Evolutionary conservation across 306 rosid species (phyloP).

Genomic region (Acmispon strigosus): DNA sequence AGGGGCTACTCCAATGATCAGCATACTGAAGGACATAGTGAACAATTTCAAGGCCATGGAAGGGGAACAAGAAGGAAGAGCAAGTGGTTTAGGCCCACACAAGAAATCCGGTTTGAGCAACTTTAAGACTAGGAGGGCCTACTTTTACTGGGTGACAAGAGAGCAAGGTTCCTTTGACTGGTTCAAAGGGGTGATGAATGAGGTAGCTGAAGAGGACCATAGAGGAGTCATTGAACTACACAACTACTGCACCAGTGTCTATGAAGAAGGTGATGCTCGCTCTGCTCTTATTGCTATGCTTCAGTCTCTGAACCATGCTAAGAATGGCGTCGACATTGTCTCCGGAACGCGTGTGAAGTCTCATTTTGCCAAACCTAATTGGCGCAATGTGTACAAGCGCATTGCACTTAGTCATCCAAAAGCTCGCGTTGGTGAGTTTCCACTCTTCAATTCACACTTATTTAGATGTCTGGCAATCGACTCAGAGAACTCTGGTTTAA

Average conservation of each 20-base stretch:
- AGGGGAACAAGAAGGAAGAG: constrained; percentile 33
- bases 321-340: constrained; percentile 58
- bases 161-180: constrained; percentile 71
- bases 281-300: constrained; percentile 70
- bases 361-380: constrained; percentile 65
- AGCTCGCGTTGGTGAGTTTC: constrained; percentile 48
- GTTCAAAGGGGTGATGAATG: constrained; percentile 65
- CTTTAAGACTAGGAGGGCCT: constrained; percentile 49
- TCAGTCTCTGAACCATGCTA: constrained; percentile 54
- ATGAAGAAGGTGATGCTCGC: constrained; percentile 75
- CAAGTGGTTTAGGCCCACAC: background rate
- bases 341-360: constrained; percentile 60
- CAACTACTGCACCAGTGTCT: constrained; percentile 65
- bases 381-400: constrained; percentile 59
- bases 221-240: constrained; percentile 53
- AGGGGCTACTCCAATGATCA: constrained; percentile 72
- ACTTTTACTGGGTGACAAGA: constrained; percentile 61
- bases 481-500: too few relatives aligned
- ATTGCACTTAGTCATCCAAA: constrained; percentile 46
- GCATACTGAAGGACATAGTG: constrained; percentile 58
- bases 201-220: constrained; percentile 50
- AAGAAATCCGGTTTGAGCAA: background rate
- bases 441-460: background rate
- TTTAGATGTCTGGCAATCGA: background rate
- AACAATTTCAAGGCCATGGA: constrained; percentile 45